Conservation (phyloP, 768 basidiomycete genomes). For the Termitomyces sp. region DNA sequence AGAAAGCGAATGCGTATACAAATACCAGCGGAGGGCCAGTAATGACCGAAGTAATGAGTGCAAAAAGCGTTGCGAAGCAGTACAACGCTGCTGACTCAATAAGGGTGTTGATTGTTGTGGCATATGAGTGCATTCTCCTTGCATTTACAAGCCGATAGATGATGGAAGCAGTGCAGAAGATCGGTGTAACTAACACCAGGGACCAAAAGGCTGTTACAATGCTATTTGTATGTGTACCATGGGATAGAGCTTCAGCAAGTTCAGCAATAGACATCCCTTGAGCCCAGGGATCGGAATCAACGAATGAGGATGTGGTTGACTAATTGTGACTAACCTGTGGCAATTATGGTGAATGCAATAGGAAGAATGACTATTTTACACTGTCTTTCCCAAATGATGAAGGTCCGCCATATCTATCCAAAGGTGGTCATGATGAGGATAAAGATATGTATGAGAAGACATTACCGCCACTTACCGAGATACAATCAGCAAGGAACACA, state of each 20-base stretch:
- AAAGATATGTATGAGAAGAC: neutral
- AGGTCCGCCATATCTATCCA: neutral
- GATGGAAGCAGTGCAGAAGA: conserved; percentile 9
- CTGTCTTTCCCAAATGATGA: neutral
- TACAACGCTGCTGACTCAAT: neutral
- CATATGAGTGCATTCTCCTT: neutral
- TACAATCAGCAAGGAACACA: neutral
- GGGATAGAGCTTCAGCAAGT: neutral
- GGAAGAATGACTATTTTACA: neutral
- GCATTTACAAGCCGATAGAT: conserved; percentile 4
- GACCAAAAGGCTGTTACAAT: neutral
- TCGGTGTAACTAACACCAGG: conserved; percentile 2
- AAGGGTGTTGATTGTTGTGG: neutral
- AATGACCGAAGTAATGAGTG: neutral
- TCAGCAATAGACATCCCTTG: neutral
- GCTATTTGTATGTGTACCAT: no score
- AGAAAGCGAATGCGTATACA: neutral
- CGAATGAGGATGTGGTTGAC: neutral
- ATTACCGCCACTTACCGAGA: neutral
- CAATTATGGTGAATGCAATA: neutral
- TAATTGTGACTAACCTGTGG: neutral
- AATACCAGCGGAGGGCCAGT: neutral
- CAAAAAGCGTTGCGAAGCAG: neutral
- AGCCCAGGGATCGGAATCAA: neutral
- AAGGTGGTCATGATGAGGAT: neutral